phyloP scores from a whole-genome alignment of 2,329 filamentous ascomycete species.

The Ascochyta fabae region DNA sequence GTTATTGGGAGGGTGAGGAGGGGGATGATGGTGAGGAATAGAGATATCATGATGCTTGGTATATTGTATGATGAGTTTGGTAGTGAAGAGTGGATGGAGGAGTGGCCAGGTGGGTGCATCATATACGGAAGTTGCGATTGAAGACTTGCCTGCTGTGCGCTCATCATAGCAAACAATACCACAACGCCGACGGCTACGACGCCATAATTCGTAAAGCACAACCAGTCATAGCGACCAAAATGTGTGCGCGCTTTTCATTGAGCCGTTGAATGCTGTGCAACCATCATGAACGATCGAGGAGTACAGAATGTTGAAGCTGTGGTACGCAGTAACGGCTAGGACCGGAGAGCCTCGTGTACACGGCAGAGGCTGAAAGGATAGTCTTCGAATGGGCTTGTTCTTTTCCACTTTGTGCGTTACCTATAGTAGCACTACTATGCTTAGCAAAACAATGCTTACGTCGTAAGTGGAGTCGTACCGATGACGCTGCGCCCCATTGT shows the following conservation, averaged over 20 bases:
- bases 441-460: constrained; percentile 1
- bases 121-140: background rate
- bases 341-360: constrained; percentile 1
- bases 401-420: background rate
- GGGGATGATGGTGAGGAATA: background rate
- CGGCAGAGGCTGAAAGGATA: background rate
- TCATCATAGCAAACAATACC: background rate
- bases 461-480: constrained; percentile 5
- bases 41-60: background rate
- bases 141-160: background rate
- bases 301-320: constrained; percentile 1
- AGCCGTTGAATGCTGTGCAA: background rate
- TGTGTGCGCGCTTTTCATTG: background rate
- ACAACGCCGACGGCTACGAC: background rate
- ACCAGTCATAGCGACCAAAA: background rate
- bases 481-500: background rate
- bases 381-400: background rate
- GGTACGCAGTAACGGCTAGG: background rate
- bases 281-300: background rate
- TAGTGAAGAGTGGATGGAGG: background rate
- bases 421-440: constrained; percentile 9
- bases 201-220: background rate
- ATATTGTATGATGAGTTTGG: background rate
- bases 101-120: background rate
- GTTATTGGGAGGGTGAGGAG: background rate